phyloP scores from a whole-genome alignment of 1,139 yeast genomes.

The Geotrichum macrosporum region DNA sequence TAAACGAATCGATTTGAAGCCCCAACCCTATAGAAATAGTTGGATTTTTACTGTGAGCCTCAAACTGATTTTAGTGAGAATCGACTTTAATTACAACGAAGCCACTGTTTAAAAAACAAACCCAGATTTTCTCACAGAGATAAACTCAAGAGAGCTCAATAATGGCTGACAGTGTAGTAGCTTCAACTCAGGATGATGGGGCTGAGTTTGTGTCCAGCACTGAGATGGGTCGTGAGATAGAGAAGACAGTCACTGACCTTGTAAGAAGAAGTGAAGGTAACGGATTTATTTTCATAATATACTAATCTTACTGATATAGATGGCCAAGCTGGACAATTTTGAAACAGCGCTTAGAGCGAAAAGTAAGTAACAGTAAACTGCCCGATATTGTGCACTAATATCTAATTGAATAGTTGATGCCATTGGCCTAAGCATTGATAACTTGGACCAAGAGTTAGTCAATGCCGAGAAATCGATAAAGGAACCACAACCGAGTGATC shows the following conservation, averaged over 20 bases:
- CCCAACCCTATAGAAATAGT: too few species aligned
- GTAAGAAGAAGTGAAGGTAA: conserved; percentile 11
- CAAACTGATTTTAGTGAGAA: too few species aligned
- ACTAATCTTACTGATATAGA: background rate
- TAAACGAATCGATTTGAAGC: too few species aligned
- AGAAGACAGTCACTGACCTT: conserved; percentile 13
- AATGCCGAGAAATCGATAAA: too few species aligned
- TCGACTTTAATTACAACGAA: too few species aligned
- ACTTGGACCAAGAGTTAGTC: background rate
- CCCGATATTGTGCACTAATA: background rate
- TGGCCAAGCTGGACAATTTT: conserved; percentile 15
- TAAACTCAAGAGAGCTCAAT: too few species aligned
- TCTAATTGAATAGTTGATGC: background rate
- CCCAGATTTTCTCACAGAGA: too few species aligned
- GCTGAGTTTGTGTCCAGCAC: conserved; percentile 19
- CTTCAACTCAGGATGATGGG: background rate
- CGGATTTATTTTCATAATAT: background rate
- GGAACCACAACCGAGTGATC: too few species aligned
- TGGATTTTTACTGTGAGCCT: too few species aligned
- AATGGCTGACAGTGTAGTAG: conserved; percentile 1
- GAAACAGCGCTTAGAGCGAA: conserved; percentile 15
- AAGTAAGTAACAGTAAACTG: conserved; percentile 4
- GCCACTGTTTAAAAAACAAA: too few species aligned
- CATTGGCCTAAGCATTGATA: background rate
- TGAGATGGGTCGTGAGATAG: conserved; percentile 19